Base-by-base conservation (phyloP, 2,329 filamentous ascomycete genomes). In the Colletotrichum lindemuthianum region DNA sequence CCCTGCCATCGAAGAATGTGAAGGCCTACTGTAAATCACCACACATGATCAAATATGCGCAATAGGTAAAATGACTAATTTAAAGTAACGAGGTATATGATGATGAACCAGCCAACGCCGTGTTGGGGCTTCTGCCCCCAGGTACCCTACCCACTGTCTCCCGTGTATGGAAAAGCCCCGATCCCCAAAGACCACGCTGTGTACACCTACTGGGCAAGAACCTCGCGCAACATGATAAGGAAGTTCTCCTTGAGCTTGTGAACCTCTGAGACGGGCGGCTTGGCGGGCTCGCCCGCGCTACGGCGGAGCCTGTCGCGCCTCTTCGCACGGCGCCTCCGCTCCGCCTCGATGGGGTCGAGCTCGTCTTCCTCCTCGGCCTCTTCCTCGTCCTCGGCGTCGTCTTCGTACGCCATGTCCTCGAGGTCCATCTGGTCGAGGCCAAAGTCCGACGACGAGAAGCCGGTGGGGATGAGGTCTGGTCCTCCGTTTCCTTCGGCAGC, bases 351-450 rank as follows among this genome's bases (percentile, higher is more conserved):
- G 1, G 95, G 93, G 72, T 98, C 94, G 66, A 92, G 78, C 63
- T 94, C 90, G 61, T 96, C 92, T 56, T 92, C 90, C 11, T 85
- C 87, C 60, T 90, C 90, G n/a, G 90, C 84, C 69, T 90, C 87
- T 1, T 82, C 86, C 63, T 89, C 87, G 6, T 87, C 85, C 11
- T 90, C 88, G 2, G 85, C 87, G 2, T 79, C 82, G 60, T 94
- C 91, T 3, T 92, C 92, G 70, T 96, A 92, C 48, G 88, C 88
- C 76, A 97, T 89, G 67, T 97, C 94, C 74, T 95, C 88, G 12
- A 98, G 81, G 74, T 98, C 96, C 73, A 91, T 89, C 72, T 91
- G 87, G 73, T 97, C 89, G 16, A 99, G 81, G 0, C 96, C 96
- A 79, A 99, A 99, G 78, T 99, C 96, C 52, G 86, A 88, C 24